These are phyloP conservation scores for Lichtheimia corymbifera DNA, from an alignment of 371 early-diverging fungal genomes.

Conservation along the genomic window DNA sequence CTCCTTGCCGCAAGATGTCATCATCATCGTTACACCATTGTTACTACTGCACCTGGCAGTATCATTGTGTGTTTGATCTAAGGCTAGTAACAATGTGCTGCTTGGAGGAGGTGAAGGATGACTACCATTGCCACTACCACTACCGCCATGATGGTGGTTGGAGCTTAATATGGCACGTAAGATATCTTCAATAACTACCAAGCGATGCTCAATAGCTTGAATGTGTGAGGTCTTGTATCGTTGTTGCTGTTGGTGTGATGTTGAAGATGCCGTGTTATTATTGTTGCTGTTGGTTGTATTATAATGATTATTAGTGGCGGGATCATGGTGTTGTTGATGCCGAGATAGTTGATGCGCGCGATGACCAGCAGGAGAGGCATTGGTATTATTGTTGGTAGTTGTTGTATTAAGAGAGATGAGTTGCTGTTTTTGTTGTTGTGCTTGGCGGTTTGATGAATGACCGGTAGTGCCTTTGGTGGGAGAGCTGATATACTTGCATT, in stretches of 20 bases:
- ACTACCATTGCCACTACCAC: too few relatives aligned
- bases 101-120: background rate
- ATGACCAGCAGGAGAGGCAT: too few relatives aligned
- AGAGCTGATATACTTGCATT: conserved; percentile 31
- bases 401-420: background rate
- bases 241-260: background rate
- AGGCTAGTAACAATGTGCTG: background rate
- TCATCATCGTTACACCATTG: background rate
- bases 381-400: background rate
- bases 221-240: conserved; percentile 15
- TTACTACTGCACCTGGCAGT: background rate
- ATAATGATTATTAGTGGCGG: background rate
- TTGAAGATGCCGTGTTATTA: conserved; percentile 1
- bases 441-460: background rate
- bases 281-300: background rate
- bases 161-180: conserved; percentile 25
- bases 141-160: too few relatives aligned
- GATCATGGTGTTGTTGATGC: background rate
- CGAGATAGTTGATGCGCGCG: background rate
- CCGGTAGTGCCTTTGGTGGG: background rate
- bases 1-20: background rate
- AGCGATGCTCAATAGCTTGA: conserved; percentile 37
- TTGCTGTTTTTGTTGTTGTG: background rate
- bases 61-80: conserved; percentile 4
- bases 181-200: conserved; percentile 41